Percentiles rank a stretch among this genome's conserved stretches.
These are phyloP conservation scores for Venturia carpophila DNA, from an alignment of 2,329 filamentous ascomycete genomes.

Conservation along the genomic window DNA sequence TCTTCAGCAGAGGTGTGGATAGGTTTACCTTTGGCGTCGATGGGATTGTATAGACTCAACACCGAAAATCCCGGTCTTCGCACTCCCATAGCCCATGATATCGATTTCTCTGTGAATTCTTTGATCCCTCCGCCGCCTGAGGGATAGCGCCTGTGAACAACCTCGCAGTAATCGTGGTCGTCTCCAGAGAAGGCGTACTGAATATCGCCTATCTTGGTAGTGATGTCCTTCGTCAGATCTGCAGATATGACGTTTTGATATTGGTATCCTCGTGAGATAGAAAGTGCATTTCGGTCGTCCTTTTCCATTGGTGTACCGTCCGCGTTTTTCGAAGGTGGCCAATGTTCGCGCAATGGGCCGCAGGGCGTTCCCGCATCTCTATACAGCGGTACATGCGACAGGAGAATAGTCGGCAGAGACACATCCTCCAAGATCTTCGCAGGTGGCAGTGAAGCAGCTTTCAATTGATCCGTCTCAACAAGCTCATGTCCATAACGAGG, in stretches of 20 bases:
- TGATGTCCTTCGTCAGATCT: constrained; percentile 64
- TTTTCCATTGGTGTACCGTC: constrained; percentile 50
- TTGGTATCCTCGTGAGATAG: constrained; percentile 74
- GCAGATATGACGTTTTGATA: constrained; percentile 90
- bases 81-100: constrained; percentile 95
- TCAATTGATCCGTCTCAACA: constrained; percentile 46
- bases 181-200: constrained; percentile 87
- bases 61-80: constrained; percentile 79
- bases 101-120: constrained; percentile 92
- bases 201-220: constrained; percentile 73
- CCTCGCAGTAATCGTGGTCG: constrained; percentile 95
- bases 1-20: constrained; percentile 25
- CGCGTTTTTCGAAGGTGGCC: constrained; percentile 59
- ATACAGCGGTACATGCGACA: constrained; percentile 87
- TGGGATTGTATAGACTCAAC: constrained; percentile 85
- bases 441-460: constrained; percentile 25
- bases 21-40: constrained; percentile 47
- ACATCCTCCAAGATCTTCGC: constrained; percentile 27
- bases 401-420: constrained; percentile 71
- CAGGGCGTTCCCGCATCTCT: constrained; percentile 77
- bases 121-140: constrained; percentile 49
- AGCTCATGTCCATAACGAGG: constrained; percentile 51
- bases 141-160: constrained; percentile 63
- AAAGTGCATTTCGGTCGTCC: constrained; percentile 71
- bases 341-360: constrained; percentile 76